Percentiles rank a stretch among this genome's conserved stretches.
These are phyloP conservation scores for Leishmania tropica DNA, from an alignment of 208 protist species.

Conservation along the genomic window DNA sequence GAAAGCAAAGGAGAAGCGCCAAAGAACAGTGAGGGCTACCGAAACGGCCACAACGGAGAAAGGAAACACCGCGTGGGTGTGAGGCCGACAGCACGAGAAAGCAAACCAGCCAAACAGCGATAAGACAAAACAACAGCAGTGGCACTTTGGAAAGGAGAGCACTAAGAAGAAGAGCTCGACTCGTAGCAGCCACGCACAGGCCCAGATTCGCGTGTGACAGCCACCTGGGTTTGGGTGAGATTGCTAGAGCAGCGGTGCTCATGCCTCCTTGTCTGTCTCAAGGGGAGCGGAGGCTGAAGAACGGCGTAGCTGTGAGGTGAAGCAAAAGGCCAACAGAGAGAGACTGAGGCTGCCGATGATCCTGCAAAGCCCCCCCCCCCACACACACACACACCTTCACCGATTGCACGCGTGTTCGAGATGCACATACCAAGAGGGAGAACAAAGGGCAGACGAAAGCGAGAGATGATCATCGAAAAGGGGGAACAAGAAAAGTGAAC, in stretches of 20 bases:
- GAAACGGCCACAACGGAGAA: not conserved
- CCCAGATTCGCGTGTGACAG: not conserved
- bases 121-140: not conserved
- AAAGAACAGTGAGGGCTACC: not conserved
- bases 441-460: not conserved
- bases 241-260: not conserved
- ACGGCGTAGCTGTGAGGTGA: not conserved
- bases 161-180: not conserved
- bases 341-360: not conserved
- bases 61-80: not conserved
- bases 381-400: not conserved
- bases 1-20: not conserved
- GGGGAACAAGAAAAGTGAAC: not conserved
- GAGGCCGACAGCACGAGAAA: not conserved
- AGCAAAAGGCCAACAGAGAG: not conserved
- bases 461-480: not conserved
- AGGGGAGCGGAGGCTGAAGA: not conserved
- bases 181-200: not conserved
- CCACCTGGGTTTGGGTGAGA: not conserved
- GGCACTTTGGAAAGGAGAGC: not conserved
- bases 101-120: not conserved
- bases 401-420: not conserved
- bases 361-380: not conserved
- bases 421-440: not conserved
- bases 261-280: not conserved